These are phyloP conservation scores for Aspergillus sp. DNA, from an alignment of 2,329 filamentous ascomycete species.

Conservation along the genomic window DNA sequence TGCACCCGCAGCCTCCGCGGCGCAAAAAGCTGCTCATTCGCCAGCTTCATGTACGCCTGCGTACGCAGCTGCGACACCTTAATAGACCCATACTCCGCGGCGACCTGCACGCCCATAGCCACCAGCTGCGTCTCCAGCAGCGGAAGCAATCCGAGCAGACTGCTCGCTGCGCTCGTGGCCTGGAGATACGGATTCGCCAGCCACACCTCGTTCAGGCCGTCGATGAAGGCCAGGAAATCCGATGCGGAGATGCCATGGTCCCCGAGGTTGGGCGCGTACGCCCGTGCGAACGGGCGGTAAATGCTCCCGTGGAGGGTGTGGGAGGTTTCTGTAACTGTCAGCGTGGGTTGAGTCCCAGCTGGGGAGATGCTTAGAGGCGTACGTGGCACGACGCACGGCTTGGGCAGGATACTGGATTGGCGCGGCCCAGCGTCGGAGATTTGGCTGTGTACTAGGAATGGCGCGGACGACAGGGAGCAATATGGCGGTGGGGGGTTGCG, in stretches of 20 bases:
- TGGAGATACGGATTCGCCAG: constrained; percentile 49
- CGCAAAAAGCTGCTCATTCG: constrained; percentile 31
- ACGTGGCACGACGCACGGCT: constrained; percentile 13
- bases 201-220: constrained; percentile 49
- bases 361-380: too few species aligned
- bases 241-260: constrained; percentile 2
- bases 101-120: constrained; percentile 12
- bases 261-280: constrained; percentile 6
- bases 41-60: constrained; percentile 24
- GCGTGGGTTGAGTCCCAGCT: too few species aligned
- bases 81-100: constrained; percentile 12
- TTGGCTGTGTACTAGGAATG: constrained; percentile 9
- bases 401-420: constrained; percentile 5
- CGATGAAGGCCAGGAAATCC: constrained; percentile 33
- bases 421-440: background rate
- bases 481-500: background rate
- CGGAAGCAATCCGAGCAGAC: constrained; percentile 26
- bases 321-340: too few species aligned
- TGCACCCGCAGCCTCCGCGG: constrained; percentile 30
- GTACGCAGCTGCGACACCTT: constrained; percentile 23
- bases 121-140: constrained; percentile 22
- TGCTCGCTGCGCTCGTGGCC: constrained; percentile 21
- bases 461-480: background rate
- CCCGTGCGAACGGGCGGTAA: constrained; percentile 15
- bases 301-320: constrained; percentile 13